Conservation (phyloP, 306 rosid species). For the Cucumis melo region DNA sequence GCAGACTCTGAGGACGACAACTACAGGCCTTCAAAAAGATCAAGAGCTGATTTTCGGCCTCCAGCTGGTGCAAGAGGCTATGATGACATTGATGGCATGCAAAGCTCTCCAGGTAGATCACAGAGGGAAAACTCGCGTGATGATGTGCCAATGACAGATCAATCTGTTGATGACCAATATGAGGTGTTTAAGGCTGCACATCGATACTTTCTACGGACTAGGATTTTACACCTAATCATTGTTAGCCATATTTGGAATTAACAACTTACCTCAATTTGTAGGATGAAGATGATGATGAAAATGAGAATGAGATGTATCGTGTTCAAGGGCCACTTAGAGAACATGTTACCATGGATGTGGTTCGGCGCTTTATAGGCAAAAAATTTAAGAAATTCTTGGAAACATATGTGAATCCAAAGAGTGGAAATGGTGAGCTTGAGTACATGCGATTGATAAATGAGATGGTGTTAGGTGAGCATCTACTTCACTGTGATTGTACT, state of each 20-base stretch:
- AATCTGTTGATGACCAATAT: constrained; percentile 60
- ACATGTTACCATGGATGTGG: constrained; percentile 96
- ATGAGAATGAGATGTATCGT: constrained; percentile 72
- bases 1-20: constrained; percentile 87
- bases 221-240: not conserved
- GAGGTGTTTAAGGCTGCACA: constrained; percentile 29
- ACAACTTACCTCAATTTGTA: constrained; percentile 11
- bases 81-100: constrained; percentile 67
- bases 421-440: constrained; percentile 54
- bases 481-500: not conserved
- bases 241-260: not conserved
- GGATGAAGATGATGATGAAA: constrained; percentile 77
- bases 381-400: constrained; percentile 79
- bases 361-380: constrained; percentile 81
- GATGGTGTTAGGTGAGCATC: constrained; percentile 74
- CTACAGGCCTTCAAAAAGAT: constrained; percentile 72
- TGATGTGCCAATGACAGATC: constrained; percentile 81
- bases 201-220: not conserved
- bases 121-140: constrained; percentile 61
- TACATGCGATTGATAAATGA: constrained; percentile 78
- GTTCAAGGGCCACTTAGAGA: constrained; percentile 93
- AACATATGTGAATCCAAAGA: constrained; percentile 60
- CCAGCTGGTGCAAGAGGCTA: constrained; percentile 27
- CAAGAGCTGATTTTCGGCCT: constrained; percentile 68
- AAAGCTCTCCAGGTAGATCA: constrained; percentile 83